Base-by-base conservation (phyloP, 306 rosid genomes). In the Leucaena leucocephala region DNA sequence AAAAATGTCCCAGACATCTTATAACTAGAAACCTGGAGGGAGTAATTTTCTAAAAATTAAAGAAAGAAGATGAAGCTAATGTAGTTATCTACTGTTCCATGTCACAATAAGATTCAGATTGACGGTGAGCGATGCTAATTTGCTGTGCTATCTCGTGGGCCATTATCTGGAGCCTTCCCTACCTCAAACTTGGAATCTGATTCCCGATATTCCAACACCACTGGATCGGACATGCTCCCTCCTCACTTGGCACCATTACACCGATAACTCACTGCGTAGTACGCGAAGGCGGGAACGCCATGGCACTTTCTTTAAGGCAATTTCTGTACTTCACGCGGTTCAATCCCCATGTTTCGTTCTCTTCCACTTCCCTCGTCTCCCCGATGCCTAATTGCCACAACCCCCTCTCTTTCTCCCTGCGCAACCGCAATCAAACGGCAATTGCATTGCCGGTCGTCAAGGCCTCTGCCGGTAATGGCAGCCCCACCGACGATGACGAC, bases 261-360 rank as follows among this genome's bases (percentile, higher is more conserved):
- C 55, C 39, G 19, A 21, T 19, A 40, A 68, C 9, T 44, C 55
- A 17, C 33, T n/a, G 34, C 34, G 2, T 39, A 1, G 49, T 39
- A n/a, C 48, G 7, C 55, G 11, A 68, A 21, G 55, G 73, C 73
- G 19, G 55, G 55, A 67, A 69, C 76, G 76, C 92, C 84, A 90
- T 90, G 89, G 82, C 93, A 39, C 61, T 45, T 44, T 63, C 83
- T 11, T n/a, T 76, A 35, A 85, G 79, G 76, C 87, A 79, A 39
- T 72, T 80, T 8, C 61, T 85, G 55, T 62, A 46, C 69, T 76
- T 71, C 48, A 33, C 74, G 10, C 78, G 59, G 71, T 17, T 59
- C 7, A 75, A 76, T 71, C 85, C 72, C 76, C 91, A 50, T 15
- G 10, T 57, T 45, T 78, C 71, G 2, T 38, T 80, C 4, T 76